These are phyloP conservation scores for Sonneratia caseolaris DNA, from an alignment of 345 rosid genomes.

Conservation along the genomic window DNA sequence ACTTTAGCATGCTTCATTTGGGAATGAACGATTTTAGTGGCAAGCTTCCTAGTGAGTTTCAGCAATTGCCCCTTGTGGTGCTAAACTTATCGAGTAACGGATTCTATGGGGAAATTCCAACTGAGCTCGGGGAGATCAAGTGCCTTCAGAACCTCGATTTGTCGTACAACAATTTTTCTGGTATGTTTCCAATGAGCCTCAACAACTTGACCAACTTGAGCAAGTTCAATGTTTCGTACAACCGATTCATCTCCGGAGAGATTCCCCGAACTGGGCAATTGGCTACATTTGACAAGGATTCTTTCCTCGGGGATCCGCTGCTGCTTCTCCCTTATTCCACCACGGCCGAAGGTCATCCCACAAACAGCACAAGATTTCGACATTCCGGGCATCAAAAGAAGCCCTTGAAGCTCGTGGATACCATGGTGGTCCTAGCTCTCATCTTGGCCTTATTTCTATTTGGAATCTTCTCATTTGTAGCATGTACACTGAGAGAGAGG, in stretches of 20 bases:
- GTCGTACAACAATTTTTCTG: conserved; percentile 78
- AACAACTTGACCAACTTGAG: conserved; percentile 45
- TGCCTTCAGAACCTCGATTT: conserved; percentile 77
- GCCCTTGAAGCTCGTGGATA: conserved; percentile 17
- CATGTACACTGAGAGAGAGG: conserved; percentile 29
- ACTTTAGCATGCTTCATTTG: conserved; percentile 60
- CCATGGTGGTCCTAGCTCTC: conserved; percentile 32
- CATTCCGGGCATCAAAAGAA: conserved; percentile 12
- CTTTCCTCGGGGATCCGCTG: conserved; percentile 68
- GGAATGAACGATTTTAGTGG: conserved; percentile 54
- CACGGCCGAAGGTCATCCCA: conserved; percentile 10
- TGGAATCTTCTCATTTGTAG: conserved; percentile 35
- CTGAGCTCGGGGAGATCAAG: conserved; percentile 44
- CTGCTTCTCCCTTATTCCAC: conserved; percentile 46
- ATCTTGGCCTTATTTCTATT: conserved; percentile 26
- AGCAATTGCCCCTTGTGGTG: conserved; percentile 56
- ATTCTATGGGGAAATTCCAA: conserved; percentile 62
- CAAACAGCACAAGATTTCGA: neutral
- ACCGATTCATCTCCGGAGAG: conserved; percentile 55
- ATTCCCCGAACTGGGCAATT: conserved; percentile 71
- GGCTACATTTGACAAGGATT: conserved; percentile 56
- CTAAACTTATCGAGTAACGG: conserved; percentile 52
- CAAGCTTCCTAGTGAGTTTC: conserved; percentile 48
- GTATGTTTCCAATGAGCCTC: conserved; percentile 55
- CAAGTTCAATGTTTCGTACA: conserved; percentile 82